These are phyloP conservation scores for Tuber calosporum DNA, from an alignment of 495 filamentous ascomycete species.

Conservation along the genomic window DNA sequence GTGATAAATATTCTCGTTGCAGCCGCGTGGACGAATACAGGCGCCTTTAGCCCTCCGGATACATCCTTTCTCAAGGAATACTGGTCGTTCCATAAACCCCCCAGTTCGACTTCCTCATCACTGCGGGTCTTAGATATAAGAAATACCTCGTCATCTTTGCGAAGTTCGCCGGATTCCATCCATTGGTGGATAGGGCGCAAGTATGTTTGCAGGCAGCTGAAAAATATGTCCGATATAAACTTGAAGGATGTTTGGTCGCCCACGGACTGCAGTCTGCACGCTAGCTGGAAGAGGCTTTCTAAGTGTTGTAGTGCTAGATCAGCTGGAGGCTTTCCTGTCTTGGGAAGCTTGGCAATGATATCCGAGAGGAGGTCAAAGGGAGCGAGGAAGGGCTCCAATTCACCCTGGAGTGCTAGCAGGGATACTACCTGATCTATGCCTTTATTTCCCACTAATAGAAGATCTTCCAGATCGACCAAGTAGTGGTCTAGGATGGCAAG, in stretches of 20 bases:
- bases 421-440: slow-evolving; percentile 24
- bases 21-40: slow-evolving; percentile 63
- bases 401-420: slow-evolving; percentile 56
- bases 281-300: slow-evolving; percentile 63
- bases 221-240: slow-evolving; percentile 62
- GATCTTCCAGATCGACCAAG: slow-evolving; percentile 45
- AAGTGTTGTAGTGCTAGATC: slow-evolving; percentile 51
- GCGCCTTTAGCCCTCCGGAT: slow-evolving; percentile 55
- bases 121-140: slow-evolving; percentile 57
- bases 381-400: slow-evolving; percentile 50
- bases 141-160: slow-evolving; percentile 57
- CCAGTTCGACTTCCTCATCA: slow-evolving; percentile 52
- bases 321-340: slow-evolving; percentile 28
- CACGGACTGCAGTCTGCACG: slow-evolving; percentile 61
- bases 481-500: slow-evolving; percentile 47
- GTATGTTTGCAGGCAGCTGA: slow-evolving; percentile 76
- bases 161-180: slow-evolving; percentile 74
- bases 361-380: slow-evolving; percentile 53
- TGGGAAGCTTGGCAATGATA: slow-evolving; percentile 43
- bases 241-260: slow-evolving; percentile 56
- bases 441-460: slow-evolving; percentile 46
- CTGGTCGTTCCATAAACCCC: slow-evolving; percentile 67
- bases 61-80: slow-evolving; percentile 56
- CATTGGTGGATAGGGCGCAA: slow-evolving; percentile 68
- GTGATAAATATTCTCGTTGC: slow-evolving; percentile 68